Conservation (phyloP, 495 filamentous ascomycete genomes). For the Margaritispora aquatica region DNA sequence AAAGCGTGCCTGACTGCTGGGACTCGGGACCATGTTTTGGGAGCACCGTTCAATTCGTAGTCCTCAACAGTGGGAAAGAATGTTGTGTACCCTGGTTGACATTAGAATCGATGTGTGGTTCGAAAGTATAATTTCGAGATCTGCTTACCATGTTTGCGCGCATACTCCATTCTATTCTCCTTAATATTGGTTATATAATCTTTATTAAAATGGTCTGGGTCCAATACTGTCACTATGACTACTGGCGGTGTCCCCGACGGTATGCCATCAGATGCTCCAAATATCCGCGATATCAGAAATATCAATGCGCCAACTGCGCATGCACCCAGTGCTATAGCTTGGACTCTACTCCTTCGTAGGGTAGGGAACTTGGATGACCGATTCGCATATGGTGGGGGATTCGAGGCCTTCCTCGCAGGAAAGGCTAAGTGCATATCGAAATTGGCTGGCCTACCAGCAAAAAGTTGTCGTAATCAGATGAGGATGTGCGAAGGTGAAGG, state of each 20-base stretch:
- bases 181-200: constrained; percentile 64
- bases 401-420: constrained; percentile 74
- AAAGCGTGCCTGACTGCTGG: constrained; percentile 89
- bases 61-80: constrained; percentile 72
- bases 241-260: constrained; percentile 69
- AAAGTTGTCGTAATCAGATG: constrained; percentile 1
- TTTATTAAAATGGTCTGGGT: constrained; percentile 51
- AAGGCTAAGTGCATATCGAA: constrained; percentile 82
- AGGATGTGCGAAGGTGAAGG: no score
- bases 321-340: constrained; percentile 45
- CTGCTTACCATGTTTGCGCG: constrained; percentile 73
- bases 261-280: constrained; percentile 41
- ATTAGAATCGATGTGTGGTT: constrained; percentile 3
- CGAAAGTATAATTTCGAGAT: background rate
- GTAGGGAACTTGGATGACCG: constrained; percentile 53
- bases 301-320: constrained; percentile 48
- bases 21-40: constrained; percentile 68
- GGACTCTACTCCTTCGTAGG: constrained; percentile 61
- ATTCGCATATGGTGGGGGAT: constrained; percentile 53
- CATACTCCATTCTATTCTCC: constrained; percentile 82
- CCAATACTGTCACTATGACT: constrained; percentile 83
- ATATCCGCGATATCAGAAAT: constrained; percentile 53
- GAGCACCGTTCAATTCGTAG: constrained; percentile 66
- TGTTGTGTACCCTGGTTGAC: constrained; percentile 66
- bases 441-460: constrained; percentile 14